Evolutionary conservation across 306 rosid genomes (phyloP), one percentile per base, ranked within the genome.

Genomic region (Glycine tomentella): DNA sequence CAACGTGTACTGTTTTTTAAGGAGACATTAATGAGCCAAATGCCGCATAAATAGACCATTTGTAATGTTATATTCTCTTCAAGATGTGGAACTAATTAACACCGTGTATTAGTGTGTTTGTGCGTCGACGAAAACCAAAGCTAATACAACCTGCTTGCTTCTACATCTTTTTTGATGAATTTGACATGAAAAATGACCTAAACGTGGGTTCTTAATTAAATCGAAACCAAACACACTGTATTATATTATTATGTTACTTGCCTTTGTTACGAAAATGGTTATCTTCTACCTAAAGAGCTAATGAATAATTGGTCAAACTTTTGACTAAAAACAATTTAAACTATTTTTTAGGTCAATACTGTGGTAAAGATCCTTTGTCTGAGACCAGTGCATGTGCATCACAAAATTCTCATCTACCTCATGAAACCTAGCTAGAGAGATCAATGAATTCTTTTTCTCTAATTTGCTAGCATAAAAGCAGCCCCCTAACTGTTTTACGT

Each of bases 321-420:
- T 11, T 42, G 17, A 57, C 34, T 56, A 42, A 74, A 74, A 74
- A 10, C 52, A 56, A 9, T 17, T 40, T 56, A 38, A 55, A 55
- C 20, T 25, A 25, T 25, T 25, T 25, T 38, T 0, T 36, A 67
- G 72, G 52, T 67, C 53, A 44, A 15, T 34, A 25, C 5, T 15
- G 68, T 7, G 55, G 16, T 38, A 12, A 38, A 57, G 38, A n/a
- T 68, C 8, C 56, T 38, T 7, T 36, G 10, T 36, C 49, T 38
- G 11, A 5, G 5, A 34, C 3, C 16, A 9, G 13, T 9, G 38
- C 55, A 56, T 40, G 71, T 65, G 71, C 31, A 44, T 11, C 31
- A 20, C 46, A 42, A 45, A 56, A 58, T 44, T 75, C 69, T 42
- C 69, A n/a, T 52, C 17, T 42, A 10, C 49, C 42, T 56, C 63